These are phyloP conservation scores for Phyllosticta citribraziliensis DNA, from an alignment of 2,329 filamentous ascomycete genomes.

Conservation along the genomic window DNA sequence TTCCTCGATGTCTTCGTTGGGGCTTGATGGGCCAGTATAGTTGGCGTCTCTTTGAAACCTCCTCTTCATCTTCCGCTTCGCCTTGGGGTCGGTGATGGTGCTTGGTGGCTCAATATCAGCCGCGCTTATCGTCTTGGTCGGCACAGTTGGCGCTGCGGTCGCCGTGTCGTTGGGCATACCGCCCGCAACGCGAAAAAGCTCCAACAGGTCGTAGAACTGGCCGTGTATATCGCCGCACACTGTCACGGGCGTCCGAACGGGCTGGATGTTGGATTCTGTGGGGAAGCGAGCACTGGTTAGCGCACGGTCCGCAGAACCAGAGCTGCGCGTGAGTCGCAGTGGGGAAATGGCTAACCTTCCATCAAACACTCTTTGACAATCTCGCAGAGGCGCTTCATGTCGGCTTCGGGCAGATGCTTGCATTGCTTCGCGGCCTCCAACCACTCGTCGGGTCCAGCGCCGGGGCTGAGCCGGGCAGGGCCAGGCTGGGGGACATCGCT, in stretches of 20 bases:
- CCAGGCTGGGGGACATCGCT: constrained; percentile 75
- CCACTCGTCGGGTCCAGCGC: constrained; percentile 90
- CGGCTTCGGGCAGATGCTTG: constrained; percentile 87
- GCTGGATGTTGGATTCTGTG: constrained; percentile 93
- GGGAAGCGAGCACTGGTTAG: neutral
- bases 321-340: neutral
- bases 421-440: constrained; percentile 93
- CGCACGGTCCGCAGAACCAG: neutral
- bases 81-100: constrained; percentile 77
- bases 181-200: constrained; percentile 91
- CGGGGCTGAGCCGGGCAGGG: constrained; percentile 72
- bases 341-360: constrained; percentile 59
- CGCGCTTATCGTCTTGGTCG: constrained; percentile 67
- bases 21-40: constrained; percentile 43
- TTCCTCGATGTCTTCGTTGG: constrained; percentile 40
- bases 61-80: constrained; percentile 71
- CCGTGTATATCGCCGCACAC: constrained; percentile 98
- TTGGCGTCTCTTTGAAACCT: constrained; percentile 40
- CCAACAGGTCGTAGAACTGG: constrained; percentile 95
- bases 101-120: constrained; percentile 86
- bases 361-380: constrained; percentile 98
- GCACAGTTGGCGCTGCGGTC: constrained; percentile 57
- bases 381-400: constrained; percentile 98
- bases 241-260: constrained; percentile 91
- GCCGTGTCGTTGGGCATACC: constrained; percentile 82